Evolutionary conservation across 345 rosid species (phyloP), one percentile per base, ranked within the genome.

Genomic region (Citrus glauca): DNA sequence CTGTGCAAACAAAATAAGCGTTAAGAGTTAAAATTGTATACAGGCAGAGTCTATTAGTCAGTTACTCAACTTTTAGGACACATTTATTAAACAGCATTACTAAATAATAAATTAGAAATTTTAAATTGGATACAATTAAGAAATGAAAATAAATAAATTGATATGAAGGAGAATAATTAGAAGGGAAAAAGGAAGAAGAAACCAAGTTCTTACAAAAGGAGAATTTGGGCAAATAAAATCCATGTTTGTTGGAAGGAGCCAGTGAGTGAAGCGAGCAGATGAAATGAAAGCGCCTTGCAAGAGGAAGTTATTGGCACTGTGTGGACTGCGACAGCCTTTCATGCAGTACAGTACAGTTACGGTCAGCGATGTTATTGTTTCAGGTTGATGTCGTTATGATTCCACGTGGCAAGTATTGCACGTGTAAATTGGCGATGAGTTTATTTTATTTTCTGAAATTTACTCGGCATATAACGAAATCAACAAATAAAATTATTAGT

Each of bases 151-250:
- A 27, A 27, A 37, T 10, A 40, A 68, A 40, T 68, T 13, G 66
- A 4, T 62, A 28, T 28, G 19, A 25, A 16, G 30, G 37, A 33
- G 37, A n/a, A 7, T 5, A 40, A 66, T 13, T 45, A 45, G 4
- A 45, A 45, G 50, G 50, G 16, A 13, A 45, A 45, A 45, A 45
- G 16, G 50, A 13, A 25, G 14, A 4, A 4, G 56, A 61, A 66
- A 50, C n/a, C 20, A 53, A 59, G 60, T 7, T 76, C 88, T 75
- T 83, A 90, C 93, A 30, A 66, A 78, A 64, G 89, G 81, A 59
- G 93, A 87, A 38, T 79, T 70, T 48, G 89, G 89, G 83, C 90
- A 90, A 75, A 87, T 70, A 60, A 78, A 64, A 73, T 66, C 72
- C 76, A 65, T 50, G 59, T 48, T 50, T 10, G 28, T n/a, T 45